These are phyloP conservation scores for Colletotrichum costaricense DNA, from an alignment of 2,329 filamentous ascomycete species.

Conservation along the genomic window DNA sequence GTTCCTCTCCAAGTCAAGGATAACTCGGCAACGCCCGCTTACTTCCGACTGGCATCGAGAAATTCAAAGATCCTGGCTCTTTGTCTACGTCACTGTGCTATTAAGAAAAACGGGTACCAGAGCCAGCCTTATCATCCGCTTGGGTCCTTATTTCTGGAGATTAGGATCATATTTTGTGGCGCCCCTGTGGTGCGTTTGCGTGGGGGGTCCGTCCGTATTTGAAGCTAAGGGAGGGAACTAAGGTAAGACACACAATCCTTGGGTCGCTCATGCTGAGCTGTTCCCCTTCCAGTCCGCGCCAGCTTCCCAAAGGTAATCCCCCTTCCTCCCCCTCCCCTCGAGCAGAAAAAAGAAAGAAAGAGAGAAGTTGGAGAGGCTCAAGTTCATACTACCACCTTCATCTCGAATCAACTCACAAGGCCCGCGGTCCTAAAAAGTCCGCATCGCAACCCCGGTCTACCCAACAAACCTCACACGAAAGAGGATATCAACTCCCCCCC, in stretches of 20 bases:
- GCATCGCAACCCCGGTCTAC: too few relatives aligned
- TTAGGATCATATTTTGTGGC: slow-evolving; percentile 28
- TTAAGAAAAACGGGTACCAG: neutral
- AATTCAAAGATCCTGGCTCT: too few relatives aligned
- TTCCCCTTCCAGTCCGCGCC: slow-evolving; percentile 7
- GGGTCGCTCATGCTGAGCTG: slow-evolving; percentile 7
- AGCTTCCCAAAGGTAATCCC: neutral
- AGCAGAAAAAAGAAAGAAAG: neutral
- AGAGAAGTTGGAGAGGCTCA: neutral
- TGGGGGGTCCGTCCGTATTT: slow-evolving; percentile 1
- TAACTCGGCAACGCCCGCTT: neutral
- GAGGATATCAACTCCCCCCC: too few relatives aligned
- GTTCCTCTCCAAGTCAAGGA: neutral
- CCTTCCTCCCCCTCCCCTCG: neutral
- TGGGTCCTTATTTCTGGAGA: slow-evolving; percentile 12
- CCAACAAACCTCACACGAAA: too few relatives aligned
- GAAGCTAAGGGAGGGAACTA: slow-evolving; percentile 33
- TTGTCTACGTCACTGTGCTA: neutral
- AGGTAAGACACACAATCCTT: slow-evolving; percentile 18
- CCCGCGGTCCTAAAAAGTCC: neutral
- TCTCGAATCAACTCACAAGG: neutral
- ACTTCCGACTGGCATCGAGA: neutral
- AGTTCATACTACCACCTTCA: neutral
- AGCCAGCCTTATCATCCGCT: neutral
- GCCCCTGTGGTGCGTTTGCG: slow-evolving; percentile 19